Conservation (phyloP, 1,284 basidiomycete genomes). For the Rhodofomes roseus region DNA sequence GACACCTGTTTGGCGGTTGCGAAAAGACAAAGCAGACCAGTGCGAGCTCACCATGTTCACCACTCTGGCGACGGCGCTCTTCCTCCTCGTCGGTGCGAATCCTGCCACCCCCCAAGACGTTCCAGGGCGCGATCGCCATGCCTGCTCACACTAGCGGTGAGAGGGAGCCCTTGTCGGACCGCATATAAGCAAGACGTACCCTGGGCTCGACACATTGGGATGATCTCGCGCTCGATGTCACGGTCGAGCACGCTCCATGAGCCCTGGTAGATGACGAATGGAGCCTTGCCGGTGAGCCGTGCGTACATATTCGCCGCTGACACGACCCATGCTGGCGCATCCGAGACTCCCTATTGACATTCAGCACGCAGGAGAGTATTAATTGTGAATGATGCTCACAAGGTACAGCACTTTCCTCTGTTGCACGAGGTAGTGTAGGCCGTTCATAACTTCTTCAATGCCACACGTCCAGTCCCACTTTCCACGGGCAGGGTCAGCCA, state of each 20-base stretch:
- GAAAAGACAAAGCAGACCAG: too few species aligned
- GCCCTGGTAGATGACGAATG: conserved; percentile 50
- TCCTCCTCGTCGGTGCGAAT: conserved; percentile 48
- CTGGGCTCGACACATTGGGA: conserved; percentile 43
- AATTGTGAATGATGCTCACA: conserved; percentile 21
- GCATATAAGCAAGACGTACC: conserved; percentile 21
- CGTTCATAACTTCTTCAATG: conserved; percentile 49
- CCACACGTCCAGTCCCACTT: conserved; percentile 40
- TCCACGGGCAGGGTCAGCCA: neutral
- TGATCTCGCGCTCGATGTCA: conserved; percentile 48
- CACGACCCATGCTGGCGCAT: conserved; percentile 54
- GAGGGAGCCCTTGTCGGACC: too few species aligned
- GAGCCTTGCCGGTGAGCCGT: conserved; percentile 38
- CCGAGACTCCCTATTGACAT: conserved; percentile 26
- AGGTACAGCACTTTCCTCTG: conserved; percentile 45
- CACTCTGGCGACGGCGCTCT: conserved; percentile 34
- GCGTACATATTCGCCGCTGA: conserved; percentile 49
- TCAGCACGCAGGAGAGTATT: neutral
- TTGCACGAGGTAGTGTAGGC: conserved; percentile 40
- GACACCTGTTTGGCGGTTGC: too few species aligned
- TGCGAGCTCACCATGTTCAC: conserved; percentile 32
- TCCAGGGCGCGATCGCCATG: conserved; percentile 47
- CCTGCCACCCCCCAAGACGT: conserved; percentile 45
- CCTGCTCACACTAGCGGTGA: conserved; percentile 24
- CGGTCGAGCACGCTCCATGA: conserved; percentile 42